Base-by-base conservation (phyloP, 257 asterid species). In the Pogostemon cablin region DNA sequence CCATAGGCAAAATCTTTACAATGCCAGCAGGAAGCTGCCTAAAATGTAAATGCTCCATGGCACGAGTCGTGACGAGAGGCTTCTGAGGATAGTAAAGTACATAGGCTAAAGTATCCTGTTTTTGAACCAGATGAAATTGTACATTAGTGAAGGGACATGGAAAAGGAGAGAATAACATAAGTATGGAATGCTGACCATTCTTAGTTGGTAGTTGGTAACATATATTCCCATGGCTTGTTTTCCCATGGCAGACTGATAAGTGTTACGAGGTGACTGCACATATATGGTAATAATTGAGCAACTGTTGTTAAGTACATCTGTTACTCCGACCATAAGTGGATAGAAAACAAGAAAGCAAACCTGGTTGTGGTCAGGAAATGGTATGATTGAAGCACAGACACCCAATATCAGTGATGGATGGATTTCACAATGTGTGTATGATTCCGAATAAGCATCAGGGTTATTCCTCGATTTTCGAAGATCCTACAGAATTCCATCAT, bases 231-330 rank as follows among this genome's bases (percentile, higher is more conserved):
- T 87, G 61, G 97, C 96, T 72, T 91, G 97, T 74, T 91, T 91
- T 66, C 97, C 97, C 97, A 91, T 91, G 65, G 97, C 97, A 15
- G 96, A 91, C 77, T 91, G 97, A 72, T 91, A 91, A n/a, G 97
- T 88, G 77, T 91, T 91, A 85, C 95, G 96, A 57, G 97, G 97
- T 53, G 97, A 91, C 97, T 88, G 91, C 68, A 64, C 53, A 5
- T 9, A 25, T 25, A 25, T 25, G 32, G 32, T 25, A 25, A 25
- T 25, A 42, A 39, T 56, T 37, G 43, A 50, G 1, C 41, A 68
- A 56, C 34, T 7, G n/a, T 15, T 11, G 41, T 37, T 47, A 41
- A 9, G 40, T 54, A 56, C 2, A 6, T 68, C 32, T 59, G 5
- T 38, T 4, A 46, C 59, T 41, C 11, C 32, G 32, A 25, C 1